Base-by-base conservation (phyloP, 2,329 filamentous ascomycete species). In the Aspergillus phoenicis region DNA sequence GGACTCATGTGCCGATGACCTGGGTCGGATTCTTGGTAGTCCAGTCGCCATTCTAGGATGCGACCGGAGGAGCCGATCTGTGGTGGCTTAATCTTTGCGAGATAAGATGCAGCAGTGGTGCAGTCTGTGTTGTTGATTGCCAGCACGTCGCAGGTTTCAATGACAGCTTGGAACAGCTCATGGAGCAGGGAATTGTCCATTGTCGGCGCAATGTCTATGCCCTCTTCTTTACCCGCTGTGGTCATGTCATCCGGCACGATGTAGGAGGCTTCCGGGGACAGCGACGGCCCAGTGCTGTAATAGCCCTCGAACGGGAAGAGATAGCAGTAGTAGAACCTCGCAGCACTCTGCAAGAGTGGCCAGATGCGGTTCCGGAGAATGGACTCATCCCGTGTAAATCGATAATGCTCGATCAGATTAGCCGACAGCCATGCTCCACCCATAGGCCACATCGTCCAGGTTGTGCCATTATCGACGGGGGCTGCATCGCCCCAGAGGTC, bases 401-500 rank as follows among this genome's bases (percentile, higher is more conserved):
- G 80, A 68, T 80, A 87, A 64, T 84, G 78, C 59, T 87, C 83
- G 66, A 79, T 83, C 1, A 87, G 80, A 59, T 86, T 83, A 60
- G 84, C 81, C 78, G 84, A 84, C 77, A 85, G 81, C 85, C 85
- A 87, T 0, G 82, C 82, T 0, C 80, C 78, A 0, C 81, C 75
- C 75, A 81, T 71, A 0, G 77, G 80, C 13, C 71, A 73, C 59
- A 66, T 67, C 36, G 66, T 60, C 22, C 74, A 78, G 68, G 77
- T 77, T 1, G 71, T 65, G 3, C 77, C 76, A 13, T 76, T 74
- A 36, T 76, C 75, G 52, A 82, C 80, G 69, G 82, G 81, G 0
- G 75, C 83, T 0, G 83, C 84, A 58, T 85, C 80, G 0, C 84
- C 85, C 61, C 85, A 86, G 2, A 84, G 81, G 58, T 87, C 86